Percentiles rank a stretch among this genome's conserved stretches.
Evolutionary conservation across 139 green algal species (phyloP).

Genomic region (Bryopsis sp.): DNA sequence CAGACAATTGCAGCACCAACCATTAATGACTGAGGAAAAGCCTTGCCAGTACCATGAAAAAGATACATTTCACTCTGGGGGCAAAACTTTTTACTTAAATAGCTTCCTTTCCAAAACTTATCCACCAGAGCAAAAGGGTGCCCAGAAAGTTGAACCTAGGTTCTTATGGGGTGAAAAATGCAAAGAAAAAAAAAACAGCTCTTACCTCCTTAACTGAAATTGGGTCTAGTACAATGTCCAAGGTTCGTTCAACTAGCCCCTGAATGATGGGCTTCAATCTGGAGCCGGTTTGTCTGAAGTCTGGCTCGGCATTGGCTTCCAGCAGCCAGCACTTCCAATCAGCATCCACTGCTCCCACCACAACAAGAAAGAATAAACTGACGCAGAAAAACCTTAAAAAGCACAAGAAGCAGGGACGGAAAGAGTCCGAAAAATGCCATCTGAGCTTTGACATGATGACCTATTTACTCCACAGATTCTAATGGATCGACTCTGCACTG

Average conservation of each 20-base stretch:
- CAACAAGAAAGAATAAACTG: too few species aligned
- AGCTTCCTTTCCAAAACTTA: too few species aligned
- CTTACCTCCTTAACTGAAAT: not conserved
- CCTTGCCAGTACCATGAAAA: not conserved
- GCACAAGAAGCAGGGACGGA: too few species aligned
- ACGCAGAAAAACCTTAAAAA: too few species aligned
- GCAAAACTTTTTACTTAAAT: too few species aligned
- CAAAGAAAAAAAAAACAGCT: not conserved
- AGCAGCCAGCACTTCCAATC: slow-evolving; percentile 36
- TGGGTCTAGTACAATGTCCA: slow-evolving; percentile 15
- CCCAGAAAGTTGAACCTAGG: not conserved
- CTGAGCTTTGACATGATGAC: too few species aligned
- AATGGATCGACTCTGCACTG: too few species aligned
- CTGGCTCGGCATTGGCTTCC: slow-evolving; percentile 39
- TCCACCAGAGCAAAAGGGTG: too few species aligned
- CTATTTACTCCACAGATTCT: too few species aligned
- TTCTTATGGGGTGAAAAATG: not conserved
- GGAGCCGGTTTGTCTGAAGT: slow-evolving; percentile 32
- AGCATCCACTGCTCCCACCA: slow-evolving; percentile 30
- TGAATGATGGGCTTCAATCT: slow-evolving; percentile 25
- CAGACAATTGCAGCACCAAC: not conserved
- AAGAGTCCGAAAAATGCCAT: too few species aligned
- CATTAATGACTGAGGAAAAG: not conserved
- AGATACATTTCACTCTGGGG: too few species aligned
- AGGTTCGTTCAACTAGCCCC: slow-evolving; percentile 21